Conservation (phyloP, 164 flowering plant species). For the Magnolia changhungtana region DNA sequence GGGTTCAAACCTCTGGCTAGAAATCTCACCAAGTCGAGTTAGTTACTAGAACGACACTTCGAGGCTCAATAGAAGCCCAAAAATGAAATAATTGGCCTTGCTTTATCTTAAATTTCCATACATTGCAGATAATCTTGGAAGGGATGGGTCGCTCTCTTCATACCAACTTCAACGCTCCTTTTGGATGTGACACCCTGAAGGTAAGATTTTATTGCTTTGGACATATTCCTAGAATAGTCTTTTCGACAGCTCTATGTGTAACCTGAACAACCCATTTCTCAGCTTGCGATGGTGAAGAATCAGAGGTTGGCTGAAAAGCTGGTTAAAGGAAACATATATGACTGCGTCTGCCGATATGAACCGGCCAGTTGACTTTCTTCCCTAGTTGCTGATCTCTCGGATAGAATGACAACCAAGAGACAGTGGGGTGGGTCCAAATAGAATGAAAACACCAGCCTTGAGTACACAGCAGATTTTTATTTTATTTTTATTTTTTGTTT, state of each 20-base stretch:
- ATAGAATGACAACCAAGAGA: not conserved
- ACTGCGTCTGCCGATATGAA: constrained; percentile 90
- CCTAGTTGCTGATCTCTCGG: not conserved
- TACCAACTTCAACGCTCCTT: constrained; percentile 89
- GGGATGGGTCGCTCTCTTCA: constrained; percentile 99
- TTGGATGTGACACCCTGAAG: constrained; percentile 90
- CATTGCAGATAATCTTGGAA: constrained; percentile 79
- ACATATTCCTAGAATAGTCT: not conserved
- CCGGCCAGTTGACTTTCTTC: constrained; percentile 32
- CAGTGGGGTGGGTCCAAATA: no score
- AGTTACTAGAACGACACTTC: no score
- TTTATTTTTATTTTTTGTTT: no score
- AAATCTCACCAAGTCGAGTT: no score
- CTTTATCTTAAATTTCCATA: not conserved
- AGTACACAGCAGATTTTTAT: no score
- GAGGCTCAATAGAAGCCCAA: no score
- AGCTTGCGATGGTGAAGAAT: constrained; percentile 99
- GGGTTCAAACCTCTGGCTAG: no score
- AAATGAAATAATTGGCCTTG: not conserved
- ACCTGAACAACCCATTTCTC: constrained; percentile 20
- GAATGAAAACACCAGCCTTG: no score
- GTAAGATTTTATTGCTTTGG: constrained; percentile 28
- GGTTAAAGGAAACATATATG: constrained; percentile 84
- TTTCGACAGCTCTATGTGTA: not conserved
- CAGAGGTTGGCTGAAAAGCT: constrained; percentile 94